These are phyloP conservation scores for Fraxinus latifolia DNA, from an alignment of 305 asterid species.

Conservation along the genomic window DNA sequence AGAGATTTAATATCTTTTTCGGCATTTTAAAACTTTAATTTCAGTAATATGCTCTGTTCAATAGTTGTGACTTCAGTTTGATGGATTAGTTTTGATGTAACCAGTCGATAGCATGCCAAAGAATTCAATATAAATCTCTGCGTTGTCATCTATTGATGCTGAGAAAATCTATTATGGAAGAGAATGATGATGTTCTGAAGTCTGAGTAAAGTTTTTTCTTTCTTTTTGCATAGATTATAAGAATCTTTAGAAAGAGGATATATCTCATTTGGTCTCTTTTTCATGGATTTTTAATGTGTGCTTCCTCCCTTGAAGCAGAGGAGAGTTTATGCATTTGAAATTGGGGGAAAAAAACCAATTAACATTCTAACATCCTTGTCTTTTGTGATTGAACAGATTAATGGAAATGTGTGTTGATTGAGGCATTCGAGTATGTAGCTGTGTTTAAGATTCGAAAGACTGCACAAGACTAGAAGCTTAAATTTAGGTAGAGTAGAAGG, in stretches of 20 bases:
- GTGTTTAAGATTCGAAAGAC: conserved; percentile 1
- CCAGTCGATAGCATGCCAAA: neutral
- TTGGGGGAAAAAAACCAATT: neutral
- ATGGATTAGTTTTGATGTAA: neutral
- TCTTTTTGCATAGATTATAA: neutral
- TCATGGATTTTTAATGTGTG: neutral
- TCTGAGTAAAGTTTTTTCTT: neutral
- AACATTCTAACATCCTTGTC: conserved; percentile 18
- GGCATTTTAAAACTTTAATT: neutral
- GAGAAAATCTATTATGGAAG: neutral
- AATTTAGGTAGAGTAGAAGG: conserved; percentile 9
- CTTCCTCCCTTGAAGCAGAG: neutral
- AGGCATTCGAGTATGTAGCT: conserved; percentile 17
- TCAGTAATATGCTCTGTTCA: neutral
- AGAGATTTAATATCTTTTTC: neutral
- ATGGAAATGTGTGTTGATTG: conserved; percentile 24
- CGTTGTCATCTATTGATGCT: neutral
- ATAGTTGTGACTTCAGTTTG: neutral
- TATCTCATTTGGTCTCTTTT: neutral
- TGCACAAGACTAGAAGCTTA: neutral
- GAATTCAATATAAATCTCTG: neutral
- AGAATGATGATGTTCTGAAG: neutral
- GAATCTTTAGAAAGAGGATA: neutral
- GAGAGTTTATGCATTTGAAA: neutral
- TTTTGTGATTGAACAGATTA: conserved; percentile 24